A percentile compares a stretch with the other conserved stretches of the same genome.
These are phyloP conservation scores for Hysterangium stoloniferum DNA, from an alignment of 768 basidiomycete species.

Conservation along the genomic window DNA sequence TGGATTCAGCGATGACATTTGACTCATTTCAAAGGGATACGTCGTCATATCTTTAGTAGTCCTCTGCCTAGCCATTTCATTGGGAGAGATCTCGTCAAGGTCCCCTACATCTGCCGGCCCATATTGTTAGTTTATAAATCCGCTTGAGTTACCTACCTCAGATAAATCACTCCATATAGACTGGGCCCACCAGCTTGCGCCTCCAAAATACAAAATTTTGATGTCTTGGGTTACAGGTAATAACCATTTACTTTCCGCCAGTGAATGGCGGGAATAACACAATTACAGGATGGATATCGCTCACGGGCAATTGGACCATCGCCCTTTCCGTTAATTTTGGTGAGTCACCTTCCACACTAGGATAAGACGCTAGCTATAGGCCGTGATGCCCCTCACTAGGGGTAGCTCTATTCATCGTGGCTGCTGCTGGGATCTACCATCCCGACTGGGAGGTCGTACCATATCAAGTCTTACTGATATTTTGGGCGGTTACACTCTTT, in stretches of 20 bases:
- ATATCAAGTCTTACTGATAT: constrained; percentile 54
- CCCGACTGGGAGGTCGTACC: constrained; percentile 50
- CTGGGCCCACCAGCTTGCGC: constrained; percentile 56
- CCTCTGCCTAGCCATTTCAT: constrained; percentile 41
- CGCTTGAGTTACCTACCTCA: too few species aligned
- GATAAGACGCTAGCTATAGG: not conserved
- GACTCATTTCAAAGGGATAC: constrained; percentile 29
- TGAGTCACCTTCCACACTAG: constrained; percentile 8
- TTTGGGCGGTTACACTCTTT: constrained; percentile 43
- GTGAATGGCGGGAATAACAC: not conserved
- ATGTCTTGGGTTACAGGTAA: constrained; percentile 45
- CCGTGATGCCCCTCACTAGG: constrained; percentile 25
- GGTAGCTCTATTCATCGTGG: constrained; percentile 51
- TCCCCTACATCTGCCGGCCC: constrained; percentile 57
- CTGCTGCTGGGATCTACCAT: constrained; percentile 49
- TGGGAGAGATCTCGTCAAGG: constrained; percentile 52
- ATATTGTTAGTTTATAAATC: constrained; percentile 32
- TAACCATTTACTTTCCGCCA: not conserved
- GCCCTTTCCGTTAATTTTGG: constrained; percentile 62
- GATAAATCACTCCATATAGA: constrained; percentile 22
- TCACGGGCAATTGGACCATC: constrained; percentile 64
- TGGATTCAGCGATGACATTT: not conserved
- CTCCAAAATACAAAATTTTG: constrained; percentile 42
- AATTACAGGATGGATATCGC: constrained; percentile 50
- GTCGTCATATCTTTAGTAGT: constrained; percentile 42